Conservation (phyloP, 1,284 basidiomycete genomes). For the Wallemia hederae region DNA sequence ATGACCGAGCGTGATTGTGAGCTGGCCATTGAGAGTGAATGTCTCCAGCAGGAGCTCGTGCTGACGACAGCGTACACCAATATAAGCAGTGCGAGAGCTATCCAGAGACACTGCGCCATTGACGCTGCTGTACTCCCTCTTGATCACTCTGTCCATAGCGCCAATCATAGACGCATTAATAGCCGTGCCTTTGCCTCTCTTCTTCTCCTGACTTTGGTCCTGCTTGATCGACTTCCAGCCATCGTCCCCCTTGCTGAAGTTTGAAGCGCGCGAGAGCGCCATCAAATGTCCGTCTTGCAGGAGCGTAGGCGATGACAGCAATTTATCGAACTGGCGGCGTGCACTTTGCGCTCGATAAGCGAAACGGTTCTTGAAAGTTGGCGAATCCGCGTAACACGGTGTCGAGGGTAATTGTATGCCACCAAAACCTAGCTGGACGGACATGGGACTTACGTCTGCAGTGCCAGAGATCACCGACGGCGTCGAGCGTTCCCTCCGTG, state of each 20-base stretch:
- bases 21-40: not conserved
- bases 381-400: not conserved
- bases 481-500: not conserved
- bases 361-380: not conserved
- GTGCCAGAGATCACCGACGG: not conserved
- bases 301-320: not conserved
- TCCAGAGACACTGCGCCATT: not conserved
- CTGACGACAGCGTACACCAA: not conserved
- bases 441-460: not conserved
- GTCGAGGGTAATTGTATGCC: not conserved
- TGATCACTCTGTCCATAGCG: not conserved
- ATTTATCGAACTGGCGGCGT: not conserved
- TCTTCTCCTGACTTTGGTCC: not conserved
- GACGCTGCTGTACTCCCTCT: not conserved
- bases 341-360: not conserved
- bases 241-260: not conserved
- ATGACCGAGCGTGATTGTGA: not conserved
- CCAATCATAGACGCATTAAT: not conserved
- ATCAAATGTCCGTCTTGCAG: not conserved
- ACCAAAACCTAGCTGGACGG: not conserved
- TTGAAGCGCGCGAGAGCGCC: not conserved
- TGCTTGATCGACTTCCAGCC: not conserved
- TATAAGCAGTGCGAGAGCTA: not conserved
- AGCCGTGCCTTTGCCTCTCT: not conserved
- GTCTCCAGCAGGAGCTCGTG: not conserved